Evolutionary conservation across 495 filamentous ascomycete species (phyloP), one percentile per base, ranked within the genome.

Genomic region (Annulohypoxylon nitens): DNA sequence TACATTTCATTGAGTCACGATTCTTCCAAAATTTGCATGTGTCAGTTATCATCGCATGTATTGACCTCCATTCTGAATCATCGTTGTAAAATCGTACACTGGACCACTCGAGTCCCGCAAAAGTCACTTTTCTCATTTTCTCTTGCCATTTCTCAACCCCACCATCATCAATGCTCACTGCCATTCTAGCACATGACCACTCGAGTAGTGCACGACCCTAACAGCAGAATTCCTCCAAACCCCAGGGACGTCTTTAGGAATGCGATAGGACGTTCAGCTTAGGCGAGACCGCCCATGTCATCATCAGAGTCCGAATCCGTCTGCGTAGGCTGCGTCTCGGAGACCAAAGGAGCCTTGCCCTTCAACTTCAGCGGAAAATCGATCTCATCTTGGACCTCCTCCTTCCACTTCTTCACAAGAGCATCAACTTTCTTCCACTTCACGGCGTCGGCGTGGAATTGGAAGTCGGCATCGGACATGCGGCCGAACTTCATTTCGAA

Each of bases 331-430:
- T 0, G 16, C 16, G 2, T 54, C 25, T 33, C 12, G 25, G 7
- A 20, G 0, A 7, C 23, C 48, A 23, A 4, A 39, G 11, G 14
- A 14, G 39, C 61, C 61, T 71, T 59, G 0, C 2, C 41, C n/a
- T 66, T 61, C 4, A 45, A 43, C 53, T 51, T 45, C 4, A 18
- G 1, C 50, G 6, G 3, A 2, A 3, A 12, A 43, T 61, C 37
- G 8, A 8, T 48, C 48, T 60, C 20, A 11, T 39, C 63, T 37
- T 63, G 16, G 0, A 41, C 68, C 33, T 68, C 59, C 10, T 36
- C 61, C 34, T 33, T 41, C 63, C 58, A 67, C 50, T 67, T 58
- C 39, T 36, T n/a, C 30, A 64, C 7, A 4, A 73, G 25, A 1
- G 45, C 60, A 2, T 16, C n/a, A 0, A 47, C 70, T 26, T 67